phyloP scores from a whole-genome alignment of 1,139 yeast genomes.

The Sugiyamaella japonica region DNA sequence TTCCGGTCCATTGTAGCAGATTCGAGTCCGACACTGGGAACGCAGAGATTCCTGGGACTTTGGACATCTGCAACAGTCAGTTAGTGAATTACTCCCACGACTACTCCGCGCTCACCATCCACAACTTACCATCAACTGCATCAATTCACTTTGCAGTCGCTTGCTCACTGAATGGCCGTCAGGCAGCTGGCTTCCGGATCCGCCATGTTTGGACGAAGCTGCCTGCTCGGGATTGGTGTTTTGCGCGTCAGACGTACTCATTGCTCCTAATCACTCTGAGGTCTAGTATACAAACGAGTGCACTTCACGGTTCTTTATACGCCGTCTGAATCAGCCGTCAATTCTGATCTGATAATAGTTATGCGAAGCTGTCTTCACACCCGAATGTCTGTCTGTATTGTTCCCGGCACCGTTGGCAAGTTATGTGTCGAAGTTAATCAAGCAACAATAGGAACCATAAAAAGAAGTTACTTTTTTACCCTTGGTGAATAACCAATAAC shows the following conservation, averaged over 20 bases:
- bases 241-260: constrained; percentile 29
- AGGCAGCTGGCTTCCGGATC: constrained; percentile 28
- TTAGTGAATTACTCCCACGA: neutral
- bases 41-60: constrained; percentile 53
- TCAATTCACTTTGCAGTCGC: constrained; percentile 51
- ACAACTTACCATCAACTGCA: constrained; percentile 48
- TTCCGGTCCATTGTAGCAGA: constrained; percentile 59
- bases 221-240: constrained; percentile 29
- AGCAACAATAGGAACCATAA: neutral
- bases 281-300: neutral
- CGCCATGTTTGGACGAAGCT: constrained; percentile 22
- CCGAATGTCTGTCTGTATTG: neutral
- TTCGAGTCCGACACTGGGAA: constrained; percentile 56
- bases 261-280: neutral
- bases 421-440: neutral
- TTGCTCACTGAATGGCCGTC: constrained; percentile 49
- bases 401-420: neutral
- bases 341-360: no score
- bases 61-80: constrained; percentile 41
- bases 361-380: neutral
- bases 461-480: neutral
- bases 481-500: neutral
- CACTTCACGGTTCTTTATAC: neutral
- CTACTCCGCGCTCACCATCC: no score
- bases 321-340: neutral